Evolutionary conservation across 176 grass and related monocot genomes (phyloP).

Genomic region (Lolium multiflorum): DNA sequence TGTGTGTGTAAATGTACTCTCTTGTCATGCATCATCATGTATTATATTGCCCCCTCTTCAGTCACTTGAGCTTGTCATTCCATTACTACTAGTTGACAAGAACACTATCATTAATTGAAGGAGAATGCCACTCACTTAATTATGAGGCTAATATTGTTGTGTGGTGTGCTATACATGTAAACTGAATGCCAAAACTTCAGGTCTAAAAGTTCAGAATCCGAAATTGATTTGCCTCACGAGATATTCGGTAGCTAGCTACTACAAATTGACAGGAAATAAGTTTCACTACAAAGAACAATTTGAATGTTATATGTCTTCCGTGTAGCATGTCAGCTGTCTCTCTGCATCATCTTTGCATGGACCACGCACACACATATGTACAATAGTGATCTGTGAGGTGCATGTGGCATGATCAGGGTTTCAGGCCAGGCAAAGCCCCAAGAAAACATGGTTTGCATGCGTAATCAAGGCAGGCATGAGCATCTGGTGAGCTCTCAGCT

Average conservation of each 20-base stretch:
- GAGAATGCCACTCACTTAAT: neutral
- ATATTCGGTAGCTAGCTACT: slow-evolving; percentile 3
- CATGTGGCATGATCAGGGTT: slow-evolving; percentile 38
- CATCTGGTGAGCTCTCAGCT: slow-evolving; percentile 41
- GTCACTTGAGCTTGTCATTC: neutral
- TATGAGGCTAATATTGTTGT: neutral
- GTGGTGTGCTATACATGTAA: neutral
- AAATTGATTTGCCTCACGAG: slow-evolving; percentile 15
- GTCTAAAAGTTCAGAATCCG: slow-evolving; percentile 15
- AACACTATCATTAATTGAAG: neutral
- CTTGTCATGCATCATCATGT: slow-evolving; percentile 29
- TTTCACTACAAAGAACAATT: slow-evolving; percentile 24
- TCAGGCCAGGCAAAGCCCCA: slow-evolving; percentile 45
- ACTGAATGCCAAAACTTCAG: neutral
- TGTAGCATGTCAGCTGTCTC: slow-evolving; percentile 34
- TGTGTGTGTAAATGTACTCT: slow-evolving; percentile 23
- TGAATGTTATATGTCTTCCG: slow-evolving; percentile 47
- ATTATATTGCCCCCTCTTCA: neutral
- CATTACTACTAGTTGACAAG: neutral
- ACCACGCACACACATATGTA: slow-evolving; percentile 44
- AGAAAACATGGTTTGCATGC: slow-evolving; percentile 37
- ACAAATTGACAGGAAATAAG: neutral
- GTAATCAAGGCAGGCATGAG: slow-evolving; percentile 31
- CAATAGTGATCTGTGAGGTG: slow-evolving; percentile 39
- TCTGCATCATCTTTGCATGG: slow-evolving; percentile 29